phyloP scores from a whole-genome alignment of 2,329 filamentous ascomycete species.

The Cladorrhinum sp. region DNA sequence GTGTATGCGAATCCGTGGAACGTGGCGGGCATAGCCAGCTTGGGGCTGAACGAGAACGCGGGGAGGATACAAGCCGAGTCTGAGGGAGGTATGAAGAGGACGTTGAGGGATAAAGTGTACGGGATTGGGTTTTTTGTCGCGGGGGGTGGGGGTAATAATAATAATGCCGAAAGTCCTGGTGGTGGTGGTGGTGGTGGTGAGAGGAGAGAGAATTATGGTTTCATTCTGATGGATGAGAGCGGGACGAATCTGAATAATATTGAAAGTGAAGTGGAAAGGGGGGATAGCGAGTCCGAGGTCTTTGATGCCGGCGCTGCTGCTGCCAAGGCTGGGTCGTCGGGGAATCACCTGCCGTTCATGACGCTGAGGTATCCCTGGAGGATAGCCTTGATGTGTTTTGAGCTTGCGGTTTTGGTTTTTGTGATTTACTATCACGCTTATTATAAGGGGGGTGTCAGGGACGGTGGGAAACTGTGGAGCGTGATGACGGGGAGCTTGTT shows the following conservation, averaged over 20 bases:
- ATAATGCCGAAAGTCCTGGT: background rate
- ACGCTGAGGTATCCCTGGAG: constrained; percentile 37
- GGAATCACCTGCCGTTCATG: constrained; percentile 33
- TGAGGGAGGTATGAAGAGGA: constrained; percentile 23
- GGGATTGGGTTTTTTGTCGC: constrained; percentile 32
- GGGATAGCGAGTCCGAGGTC: constrained; percentile 10
- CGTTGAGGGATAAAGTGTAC: constrained; percentile 28
- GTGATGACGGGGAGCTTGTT: constrained; percentile 41
- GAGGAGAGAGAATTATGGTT: constrained; percentile 33
- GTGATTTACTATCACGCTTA: constrained; percentile 44
- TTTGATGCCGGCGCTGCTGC: constrained; percentile 2
- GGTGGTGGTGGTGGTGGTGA: background rate
- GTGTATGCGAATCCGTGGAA: constrained; percentile 42
- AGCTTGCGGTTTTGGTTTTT: constrained; percentile 35
- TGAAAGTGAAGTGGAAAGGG: too few species aligned
- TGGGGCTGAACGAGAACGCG: constrained; percentile 33
- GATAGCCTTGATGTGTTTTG: constrained; percentile 32
- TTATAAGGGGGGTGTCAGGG: constrained; percentile 28
- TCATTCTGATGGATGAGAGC: constrained; percentile 31
- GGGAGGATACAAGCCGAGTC: constrained; percentile 28
- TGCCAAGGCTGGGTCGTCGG: constrained; percentile 1
- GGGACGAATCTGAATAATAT: constrained; percentile 24
- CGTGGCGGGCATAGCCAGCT: constrained; percentile 35
- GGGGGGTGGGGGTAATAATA: background rate
- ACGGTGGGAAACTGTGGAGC: constrained; percentile 23